These are phyloP conservation scores for Dioscorea alata DNA, from an alignment of 106 monocot species.

Conservation along the genomic window DNA sequence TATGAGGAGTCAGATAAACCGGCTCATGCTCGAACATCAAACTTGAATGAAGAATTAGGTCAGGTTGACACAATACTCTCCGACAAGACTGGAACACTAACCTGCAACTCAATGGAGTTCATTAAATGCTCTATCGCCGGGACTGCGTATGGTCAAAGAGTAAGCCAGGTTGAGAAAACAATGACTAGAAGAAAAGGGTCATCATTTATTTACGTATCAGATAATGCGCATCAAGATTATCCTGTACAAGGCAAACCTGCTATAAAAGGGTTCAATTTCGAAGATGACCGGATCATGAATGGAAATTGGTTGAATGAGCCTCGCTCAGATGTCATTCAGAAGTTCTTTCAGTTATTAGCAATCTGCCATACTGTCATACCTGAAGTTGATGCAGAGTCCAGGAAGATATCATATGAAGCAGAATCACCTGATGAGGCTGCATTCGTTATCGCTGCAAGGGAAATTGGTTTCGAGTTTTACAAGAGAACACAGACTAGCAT, in stretches of 20 bases:
- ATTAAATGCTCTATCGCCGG: slow-evolving; percentile 88
- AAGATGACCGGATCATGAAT: slow-evolving; percentile 58
- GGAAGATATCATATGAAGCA: slow-evolving; percentile 76
- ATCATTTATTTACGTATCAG: slow-evolving; percentile 20
- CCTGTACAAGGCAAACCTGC: slow-evolving; percentile 16
- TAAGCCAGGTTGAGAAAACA: slow-evolving; percentile 84
- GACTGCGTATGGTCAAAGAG: slow-evolving; percentile 62
- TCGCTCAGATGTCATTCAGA: slow-evolving; percentile 46
- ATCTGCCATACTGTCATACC: slow-evolving; percentile 90
- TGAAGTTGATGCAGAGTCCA: slow-evolving; percentile 58
- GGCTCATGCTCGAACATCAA: slow-evolving; percentile 85
- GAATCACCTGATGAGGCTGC: slow-evolving; percentile 97
- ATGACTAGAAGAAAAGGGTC: slow-evolving; percentile 57
- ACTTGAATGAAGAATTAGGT: slow-evolving; percentile 87
- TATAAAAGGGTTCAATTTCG: slow-evolving; percentile 89
- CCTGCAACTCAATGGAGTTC: slow-evolving; percentile 94
- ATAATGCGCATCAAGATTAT: slow-evolving; percentile 17
- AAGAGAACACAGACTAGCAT: slow-evolving; percentile 67
- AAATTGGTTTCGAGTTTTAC: slow-evolving; percentile 86
- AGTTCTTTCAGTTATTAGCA: slow-evolving; percentile 65
- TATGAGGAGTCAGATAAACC: slow-evolving; percentile 79
- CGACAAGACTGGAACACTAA: slow-evolving; percentile 91
- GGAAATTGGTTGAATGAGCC: slow-evolving; percentile 74
- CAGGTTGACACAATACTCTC: slow-evolving; percentile 91
- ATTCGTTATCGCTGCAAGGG: slow-evolving; percentile 86